Evolutionary conservation across 352 stramenopile species (phyloP).

Genomic region (Plasmopara muralis): DNA sequence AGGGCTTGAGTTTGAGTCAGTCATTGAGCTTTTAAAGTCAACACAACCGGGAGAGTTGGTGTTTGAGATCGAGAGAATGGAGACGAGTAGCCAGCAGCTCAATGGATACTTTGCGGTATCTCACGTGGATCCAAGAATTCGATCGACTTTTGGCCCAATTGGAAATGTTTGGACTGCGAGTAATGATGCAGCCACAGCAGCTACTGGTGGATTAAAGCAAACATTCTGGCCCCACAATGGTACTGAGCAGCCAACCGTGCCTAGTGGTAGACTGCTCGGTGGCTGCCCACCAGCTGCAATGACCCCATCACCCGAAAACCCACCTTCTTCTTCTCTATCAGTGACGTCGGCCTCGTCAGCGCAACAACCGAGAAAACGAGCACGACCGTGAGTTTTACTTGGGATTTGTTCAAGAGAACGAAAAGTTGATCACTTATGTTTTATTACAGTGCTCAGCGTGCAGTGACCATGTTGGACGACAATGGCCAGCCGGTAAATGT

Average conservation of each 20-base stretch:
- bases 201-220: conserved; percentile 1
- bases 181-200: not conserved
- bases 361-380: conserved; percentile 36
- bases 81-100: not conserved
- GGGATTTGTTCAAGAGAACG: not conserved
- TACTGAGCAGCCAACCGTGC: not conserved
- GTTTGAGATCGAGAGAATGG: conserved; percentile 48
- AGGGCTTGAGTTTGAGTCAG: conserved; percentile 41
- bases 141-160: not conserved
- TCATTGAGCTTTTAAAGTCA: conserved; percentile 55
- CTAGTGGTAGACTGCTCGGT: not conserved
- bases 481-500: conserved; percentile 33
- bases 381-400: conserved; percentile 32
- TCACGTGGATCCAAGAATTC: not conserved
- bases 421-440: conserved; percentile 2
- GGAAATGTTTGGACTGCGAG: conserved; percentile 3
- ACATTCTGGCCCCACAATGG: conserved; percentile 7
- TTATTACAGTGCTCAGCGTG: conserved; percentile 11
- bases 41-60: conserved; percentile 39
- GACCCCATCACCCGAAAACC: conserved; percentile 5
- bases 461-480: conserved; percentile 17
- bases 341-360: not conserved
- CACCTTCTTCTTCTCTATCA: conserved; percentile 7
- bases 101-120: conserved; percentile 1
- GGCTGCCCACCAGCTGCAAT: not conserved